Conservation (phyloP, 2,329 filamentous ascomycete genomes). For the Didymella pomorum region DNA sequence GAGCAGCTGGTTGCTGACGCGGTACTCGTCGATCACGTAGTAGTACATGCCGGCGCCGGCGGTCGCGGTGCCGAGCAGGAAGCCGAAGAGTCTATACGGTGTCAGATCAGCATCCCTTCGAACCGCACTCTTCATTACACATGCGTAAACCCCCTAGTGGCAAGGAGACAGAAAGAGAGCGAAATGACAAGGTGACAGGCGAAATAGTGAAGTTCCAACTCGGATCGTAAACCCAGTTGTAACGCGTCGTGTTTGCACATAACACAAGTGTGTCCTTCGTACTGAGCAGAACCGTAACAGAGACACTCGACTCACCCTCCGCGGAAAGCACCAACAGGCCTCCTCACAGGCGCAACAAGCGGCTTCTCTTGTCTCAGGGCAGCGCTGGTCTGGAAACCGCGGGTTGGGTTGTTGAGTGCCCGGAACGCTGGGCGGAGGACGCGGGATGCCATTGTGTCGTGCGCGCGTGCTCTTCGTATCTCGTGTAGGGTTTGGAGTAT, state of each 20-base stretch:
- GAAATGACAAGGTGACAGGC: neutral
- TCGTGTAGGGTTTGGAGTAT: neutral
- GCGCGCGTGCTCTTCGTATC: neutral
- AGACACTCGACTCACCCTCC: constrained; percentile 66
- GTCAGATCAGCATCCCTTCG: neutral
- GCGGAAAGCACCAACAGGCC: constrained; percentile 74
- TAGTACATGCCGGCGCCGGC: constrained; percentile 86
- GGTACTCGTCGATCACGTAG: constrained; percentile 93
- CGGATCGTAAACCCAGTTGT: neutral
- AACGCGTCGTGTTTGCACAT: neutral
- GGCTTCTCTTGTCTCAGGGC: constrained; percentile 43
- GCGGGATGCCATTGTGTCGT: constrained; percentile 54
- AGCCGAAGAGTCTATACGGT: constrained; percentile 85
- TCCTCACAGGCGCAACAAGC: constrained; percentile 61
- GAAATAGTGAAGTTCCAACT: neutral
- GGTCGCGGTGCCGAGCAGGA: constrained; percentile 82
- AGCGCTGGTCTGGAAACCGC: constrained; percentile 53
- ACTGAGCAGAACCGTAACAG: neutral
- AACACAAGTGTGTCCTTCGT: neutral
- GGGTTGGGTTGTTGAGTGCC: constrained; percentile 34
- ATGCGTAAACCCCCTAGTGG: too few relatives aligned
- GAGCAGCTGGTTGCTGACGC: constrained; percentile 89
- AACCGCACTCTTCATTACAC: too few relatives aligned
- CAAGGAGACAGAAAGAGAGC: too few relatives aligned
- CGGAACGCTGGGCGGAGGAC: constrained; percentile 53